phyloP scores from a whole-genome alignment of 495 filamentous ascomycete genomes.

The Hypoxylon rickii region DNA sequence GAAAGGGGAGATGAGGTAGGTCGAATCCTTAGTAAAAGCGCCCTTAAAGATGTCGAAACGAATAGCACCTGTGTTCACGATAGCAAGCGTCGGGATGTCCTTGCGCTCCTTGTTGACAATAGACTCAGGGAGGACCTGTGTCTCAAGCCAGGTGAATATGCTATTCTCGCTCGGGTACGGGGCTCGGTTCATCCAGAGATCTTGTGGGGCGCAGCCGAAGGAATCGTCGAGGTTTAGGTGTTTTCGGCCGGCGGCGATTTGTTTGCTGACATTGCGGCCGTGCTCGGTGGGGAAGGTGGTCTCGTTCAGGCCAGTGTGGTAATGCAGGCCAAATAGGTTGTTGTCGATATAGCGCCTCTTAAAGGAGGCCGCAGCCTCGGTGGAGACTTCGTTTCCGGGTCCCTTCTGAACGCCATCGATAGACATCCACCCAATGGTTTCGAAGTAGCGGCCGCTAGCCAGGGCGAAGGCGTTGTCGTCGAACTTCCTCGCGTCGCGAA shows the following conservation, averaged over 20 bases:
- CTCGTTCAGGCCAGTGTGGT: slow-evolving; percentile 75
- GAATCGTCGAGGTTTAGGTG: slow-evolving; percentile 71
- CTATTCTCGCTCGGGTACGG: slow-evolving; percentile 71
- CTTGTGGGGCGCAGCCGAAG: slow-evolving; percentile 81
- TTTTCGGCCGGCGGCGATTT: slow-evolving; percentile 71
- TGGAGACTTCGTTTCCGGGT: slow-evolving; percentile 20
- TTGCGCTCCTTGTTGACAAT: slow-evolving; percentile 47
- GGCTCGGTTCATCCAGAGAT: slow-evolving; percentile 78
- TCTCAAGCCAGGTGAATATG: slow-evolving; percentile 81
- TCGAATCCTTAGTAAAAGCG: slow-evolving; percentile 81
- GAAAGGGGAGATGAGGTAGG: slow-evolving; percentile 87
- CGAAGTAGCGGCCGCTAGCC: slow-evolving; percentile 93
- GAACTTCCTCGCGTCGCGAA: slow-evolving; percentile 81
- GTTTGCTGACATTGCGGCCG: slow-evolving; percentile 72
- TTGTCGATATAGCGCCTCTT: slow-evolving; percentile 90
- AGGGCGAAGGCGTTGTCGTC: slow-evolving; percentile 81
- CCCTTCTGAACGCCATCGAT: slow-evolving; percentile 67
- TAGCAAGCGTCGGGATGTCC: slow-evolving; percentile 63
- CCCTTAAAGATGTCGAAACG: slow-evolving; percentile 96
- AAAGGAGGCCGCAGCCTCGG: slow-evolving; percentile 58
- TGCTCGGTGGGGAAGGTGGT: slow-evolving; percentile 77
- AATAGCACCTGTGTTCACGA: slow-evolving; percentile 87
- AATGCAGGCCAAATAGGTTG: slow-evolving; percentile 81
- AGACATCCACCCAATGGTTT: slow-evolving; percentile 96
- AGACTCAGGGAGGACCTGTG: slow-evolving; percentile 69